Percentiles rank a stretch among this genome's conserved stretches.
phyloP scores from a whole-genome alignment of 768 basidiomycete genomes.

The Agaricus subrufescens region DNA sequence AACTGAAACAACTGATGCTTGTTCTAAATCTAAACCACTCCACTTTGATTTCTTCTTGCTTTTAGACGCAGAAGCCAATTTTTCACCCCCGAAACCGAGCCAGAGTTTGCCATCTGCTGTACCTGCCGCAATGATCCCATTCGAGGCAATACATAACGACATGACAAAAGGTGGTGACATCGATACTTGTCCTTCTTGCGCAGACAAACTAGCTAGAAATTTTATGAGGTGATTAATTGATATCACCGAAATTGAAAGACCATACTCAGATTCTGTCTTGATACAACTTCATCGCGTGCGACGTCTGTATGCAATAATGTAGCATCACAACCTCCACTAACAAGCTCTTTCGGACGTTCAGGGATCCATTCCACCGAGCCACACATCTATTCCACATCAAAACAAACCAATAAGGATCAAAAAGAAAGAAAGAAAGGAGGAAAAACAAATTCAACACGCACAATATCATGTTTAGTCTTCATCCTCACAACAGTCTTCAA shows the following conservation, averaged over 20 bases:
- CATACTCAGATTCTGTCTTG: conserved; percentile 54
- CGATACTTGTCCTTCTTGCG: conserved; percentile 42
- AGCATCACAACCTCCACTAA: conserved; percentile 77
- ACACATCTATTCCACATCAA: conserved; percentile 49
- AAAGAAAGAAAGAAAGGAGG: not conserved
- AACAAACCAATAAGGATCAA: not conserved
- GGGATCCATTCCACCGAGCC: conserved; percentile 69
- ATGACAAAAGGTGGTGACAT: conserved; percentile 75
- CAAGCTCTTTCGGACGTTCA: conserved; percentile 61
- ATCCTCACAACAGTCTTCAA: conserved; percentile 46
- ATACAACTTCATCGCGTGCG: conserved; percentile 48
- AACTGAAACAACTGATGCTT: conserved; percentile 41
- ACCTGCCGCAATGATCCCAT: conserved; percentile 61
- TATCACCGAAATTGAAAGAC: conserved; percentile 10
- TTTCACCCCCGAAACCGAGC: conserved; percentile 68
- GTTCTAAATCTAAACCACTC: conserved; percentile 57
- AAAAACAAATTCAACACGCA: conserved; percentile 27
- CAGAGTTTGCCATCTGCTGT: conserved; percentile 74
- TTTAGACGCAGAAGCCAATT: conserved; percentile 28
- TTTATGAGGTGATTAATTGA: not conserved
- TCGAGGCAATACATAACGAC: conserved; percentile 52
- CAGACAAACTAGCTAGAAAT: conserved; percentile 27
- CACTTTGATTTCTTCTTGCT: conserved; percentile 64
- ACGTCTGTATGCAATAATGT: conserved; percentile 66
- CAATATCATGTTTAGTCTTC: conserved; percentile 60